Conservation (phyloP, 306 rosid genomes). For the Hylodesmum podocarpum region DNA sequence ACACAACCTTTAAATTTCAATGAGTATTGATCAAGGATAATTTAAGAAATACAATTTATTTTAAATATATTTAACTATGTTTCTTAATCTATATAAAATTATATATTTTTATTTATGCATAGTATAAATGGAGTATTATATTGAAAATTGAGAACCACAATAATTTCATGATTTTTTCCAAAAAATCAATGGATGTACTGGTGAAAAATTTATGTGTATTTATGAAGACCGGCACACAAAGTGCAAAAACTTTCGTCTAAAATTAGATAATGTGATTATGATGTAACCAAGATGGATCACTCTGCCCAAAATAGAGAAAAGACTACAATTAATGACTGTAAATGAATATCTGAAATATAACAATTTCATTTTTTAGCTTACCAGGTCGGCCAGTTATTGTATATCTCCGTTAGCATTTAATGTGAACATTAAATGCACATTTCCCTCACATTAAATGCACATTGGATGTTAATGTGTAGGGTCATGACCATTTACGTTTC, state of each 20-base stretch:
- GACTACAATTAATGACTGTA: conserved; percentile 28
- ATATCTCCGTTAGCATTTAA: conserved; percentile 26
- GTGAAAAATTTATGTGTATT: not conserved
- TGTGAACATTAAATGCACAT: conserved; percentile 36
- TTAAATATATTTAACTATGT: no score
- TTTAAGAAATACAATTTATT: no score
- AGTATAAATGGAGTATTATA: no score
- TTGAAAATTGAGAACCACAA: no score
- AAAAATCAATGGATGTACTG: no score
- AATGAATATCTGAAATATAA: conserved; percentile 34
- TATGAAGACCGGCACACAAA: not conserved
- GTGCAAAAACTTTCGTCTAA: conserved; percentile 6
- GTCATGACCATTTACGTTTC: conserved; percentile 30
- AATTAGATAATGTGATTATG: not conserved
- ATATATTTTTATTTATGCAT: no score
- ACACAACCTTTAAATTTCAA: no score
- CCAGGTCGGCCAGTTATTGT: conserved; percentile 37
- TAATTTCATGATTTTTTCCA: no score
- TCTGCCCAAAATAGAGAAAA: conserved; percentile 18
- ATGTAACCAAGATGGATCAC: not conserved
- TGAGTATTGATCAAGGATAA: no score
- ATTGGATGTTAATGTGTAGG: conserved; percentile 30
- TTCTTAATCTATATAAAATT: no score
- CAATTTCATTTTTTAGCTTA: conserved; percentile 38
- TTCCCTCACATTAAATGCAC: conserved; percentile 37